Conservation (phyloP, 495 filamentous ascomycete species). For the Neurospora sp. region DNA sequence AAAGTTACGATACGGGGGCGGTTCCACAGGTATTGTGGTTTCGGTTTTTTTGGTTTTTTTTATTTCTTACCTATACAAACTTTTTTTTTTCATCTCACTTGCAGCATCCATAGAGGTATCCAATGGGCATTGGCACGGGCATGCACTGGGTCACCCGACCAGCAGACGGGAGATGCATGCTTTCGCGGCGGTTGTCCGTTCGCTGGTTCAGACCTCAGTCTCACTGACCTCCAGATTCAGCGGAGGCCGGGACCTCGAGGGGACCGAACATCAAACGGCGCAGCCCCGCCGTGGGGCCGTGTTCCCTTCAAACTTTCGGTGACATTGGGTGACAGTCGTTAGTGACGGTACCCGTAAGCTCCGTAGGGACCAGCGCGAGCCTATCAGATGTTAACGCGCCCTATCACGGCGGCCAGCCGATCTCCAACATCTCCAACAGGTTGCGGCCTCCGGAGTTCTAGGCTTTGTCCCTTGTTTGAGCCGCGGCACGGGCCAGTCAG, state of each 20-base stretch:
- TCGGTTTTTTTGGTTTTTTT: neutral
- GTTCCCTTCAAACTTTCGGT: neutral
- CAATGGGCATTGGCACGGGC: neutral
- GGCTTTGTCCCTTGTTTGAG: neutral
- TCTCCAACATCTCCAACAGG: neutral
- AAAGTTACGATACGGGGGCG: neutral
- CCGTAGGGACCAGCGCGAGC: neutral
- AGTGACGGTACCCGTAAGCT: neutral
- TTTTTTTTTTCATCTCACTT: neutral
- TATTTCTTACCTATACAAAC: neutral
- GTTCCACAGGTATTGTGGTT: neutral
- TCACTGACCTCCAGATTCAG: neutral
- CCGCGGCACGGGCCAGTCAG: neutral
- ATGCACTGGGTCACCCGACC: neutral
- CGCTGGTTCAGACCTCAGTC: neutral
- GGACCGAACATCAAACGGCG: neutral
- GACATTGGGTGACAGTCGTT: neutral
- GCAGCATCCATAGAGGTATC: neutral
- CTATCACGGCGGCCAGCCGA: neutral
- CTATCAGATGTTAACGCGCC: neutral
- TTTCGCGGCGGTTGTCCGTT: neutral
- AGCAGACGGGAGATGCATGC: neutral
- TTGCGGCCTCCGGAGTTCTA: neutral
- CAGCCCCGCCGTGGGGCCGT: neutral
- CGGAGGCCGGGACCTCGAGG: neutral